A percentile compares a stretch with the other conserved stretches of the same genome.
Evolutionary conservation across 148 eudicot species (phyloP).

Genomic region (Cornus florida): DNA sequence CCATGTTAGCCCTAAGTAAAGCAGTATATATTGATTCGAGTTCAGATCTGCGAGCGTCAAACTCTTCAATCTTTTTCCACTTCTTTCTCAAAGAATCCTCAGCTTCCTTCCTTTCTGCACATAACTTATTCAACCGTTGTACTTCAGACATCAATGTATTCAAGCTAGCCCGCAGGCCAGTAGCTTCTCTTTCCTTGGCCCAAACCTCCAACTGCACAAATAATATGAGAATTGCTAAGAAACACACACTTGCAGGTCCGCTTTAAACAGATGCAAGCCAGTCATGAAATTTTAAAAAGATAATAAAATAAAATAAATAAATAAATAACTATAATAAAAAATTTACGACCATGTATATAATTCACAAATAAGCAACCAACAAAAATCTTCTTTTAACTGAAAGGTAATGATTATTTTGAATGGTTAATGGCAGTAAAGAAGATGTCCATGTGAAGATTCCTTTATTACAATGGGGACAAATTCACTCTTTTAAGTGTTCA

Average conservation of each 20-base stretch:
- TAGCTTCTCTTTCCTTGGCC: slow-evolving; percentile 95
- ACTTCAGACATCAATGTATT: slow-evolving; percentile 86
- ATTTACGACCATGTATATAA: too few relatives aligned
- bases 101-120: slow-evolving; percentile 96
- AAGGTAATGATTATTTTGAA: too few relatives aligned
- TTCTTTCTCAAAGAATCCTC: slow-evolving; percentile 91
- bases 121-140: slow-evolving; percentile 75
- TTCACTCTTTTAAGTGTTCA: too few relatives aligned
- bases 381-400: too few relatives aligned
- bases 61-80: slow-evolving; percentile 99
- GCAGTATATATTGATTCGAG: slow-evolving; percentile 79
- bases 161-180: slow-evolving; percentile 92
- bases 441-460: too few relatives aligned
- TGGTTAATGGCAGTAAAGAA: too few relatives aligned
- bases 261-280: background rate
- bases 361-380: too few relatives aligned
- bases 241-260: background rate
- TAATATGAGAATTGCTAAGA: slow-evolving; percentile 6
- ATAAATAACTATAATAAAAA: too few relatives aligned
- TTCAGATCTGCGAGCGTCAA: slow-evolving; percentile 95
- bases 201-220: slow-evolving; percentile 83
- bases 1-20: slow-evolving; percentile 88
- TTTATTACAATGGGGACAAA: too few relatives aligned
- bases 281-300: background rate
- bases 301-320: too few relatives aligned